Percentiles rank a stretch among this genome's conserved stretches.
phyloP scores from a whole-genome alignment of 2,329 filamentous ascomycete genomes.

The Fusarium nurragi region DNA sequence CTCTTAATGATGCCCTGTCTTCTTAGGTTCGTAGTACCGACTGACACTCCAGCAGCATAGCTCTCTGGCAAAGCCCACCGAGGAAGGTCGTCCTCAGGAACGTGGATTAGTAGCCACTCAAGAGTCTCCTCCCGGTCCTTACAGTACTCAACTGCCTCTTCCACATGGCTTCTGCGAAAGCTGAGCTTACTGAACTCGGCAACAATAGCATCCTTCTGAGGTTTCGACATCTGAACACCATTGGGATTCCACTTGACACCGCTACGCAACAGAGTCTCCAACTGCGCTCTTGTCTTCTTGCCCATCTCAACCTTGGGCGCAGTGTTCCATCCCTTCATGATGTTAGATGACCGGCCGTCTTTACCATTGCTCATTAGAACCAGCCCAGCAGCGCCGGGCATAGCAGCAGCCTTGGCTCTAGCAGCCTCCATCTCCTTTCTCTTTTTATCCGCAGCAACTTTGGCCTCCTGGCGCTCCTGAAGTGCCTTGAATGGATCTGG shows the following conservation, averaged over 20 bases:
- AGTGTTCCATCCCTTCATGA: conserved; percentile 80
- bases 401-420: conserved; percentile 73
- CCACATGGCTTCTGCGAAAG: conserved; percentile 87
- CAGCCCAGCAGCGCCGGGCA: conserved; percentile 67
- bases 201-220: conserved; percentile 68
- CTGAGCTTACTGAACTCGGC: conserved; percentile 80
- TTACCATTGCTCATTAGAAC: conserved; percentile 59
- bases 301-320: conserved; percentile 96
- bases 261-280: conserved; percentile 81
- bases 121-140: conserved; percentile 92
- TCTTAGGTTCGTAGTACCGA: conserved; percentile 83
- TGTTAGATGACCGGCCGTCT: conserved; percentile 50
- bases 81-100: conserved; percentile 96
- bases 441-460: conserved; percentile 80
- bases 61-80: conserved; percentile 90
- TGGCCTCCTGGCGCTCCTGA: conserved; percentile 81
- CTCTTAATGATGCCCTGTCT: conserved; percentile 85
- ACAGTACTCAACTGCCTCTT: conserved; percentile 87
- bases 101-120: conserved; percentile 96
- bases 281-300: conserved; percentile 76
- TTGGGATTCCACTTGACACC: conserved; percentile 90
- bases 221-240: conserved; percentile 69
- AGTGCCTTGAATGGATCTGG: conserved; percentile 90
- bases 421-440: conserved; percentile 74
- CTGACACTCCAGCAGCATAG: conserved; percentile 88